Conservation (phyloP, 495 filamentous ascomycete genomes). For the Daldinia grandis region DNA sequence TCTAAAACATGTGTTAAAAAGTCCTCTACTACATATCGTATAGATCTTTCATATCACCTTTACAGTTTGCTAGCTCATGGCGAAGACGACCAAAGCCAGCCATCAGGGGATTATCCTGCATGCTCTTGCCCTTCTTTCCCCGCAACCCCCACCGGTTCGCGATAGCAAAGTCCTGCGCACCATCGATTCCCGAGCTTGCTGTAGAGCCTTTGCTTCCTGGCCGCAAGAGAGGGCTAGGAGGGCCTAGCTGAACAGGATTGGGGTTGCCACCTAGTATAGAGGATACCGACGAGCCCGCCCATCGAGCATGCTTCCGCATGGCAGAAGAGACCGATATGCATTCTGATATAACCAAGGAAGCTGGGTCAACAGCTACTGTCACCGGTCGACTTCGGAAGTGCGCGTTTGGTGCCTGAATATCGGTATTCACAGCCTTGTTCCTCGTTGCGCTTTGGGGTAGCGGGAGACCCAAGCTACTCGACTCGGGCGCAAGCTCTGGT, state of each 20-base stretch:
- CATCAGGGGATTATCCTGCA: slow-evolving; percentile 98
- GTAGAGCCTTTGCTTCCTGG: slow-evolving; percentile 47
- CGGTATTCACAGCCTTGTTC: slow-evolving; percentile 23
- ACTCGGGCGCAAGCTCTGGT: slow-evolving; percentile 39
- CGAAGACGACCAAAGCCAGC: slow-evolving; percentile 90
- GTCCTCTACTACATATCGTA: neutral
- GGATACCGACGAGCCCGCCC: slow-evolving; percentile 95
- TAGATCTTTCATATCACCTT: slow-evolving; percentile 60
- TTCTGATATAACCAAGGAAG: slow-evolving; percentile 96
- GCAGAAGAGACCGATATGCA: slow-evolving; percentile 98
- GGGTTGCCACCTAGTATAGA: slow-evolving; percentile 88
- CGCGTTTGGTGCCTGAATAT: slow-evolving; percentile 43
- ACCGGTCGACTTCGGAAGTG: slow-evolving; percentile 61
- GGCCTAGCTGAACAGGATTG: slow-evolving; percentile 59
- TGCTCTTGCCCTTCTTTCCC: slow-evolving; percentile 97
- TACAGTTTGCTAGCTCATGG: slow-evolving; percentile 88
- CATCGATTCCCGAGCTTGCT: slow-evolving; percentile 39
- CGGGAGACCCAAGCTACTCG: slow-evolving; percentile 19
- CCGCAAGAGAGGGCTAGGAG: slow-evolving; percentile 49
- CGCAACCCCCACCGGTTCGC: slow-evolving; percentile 83
- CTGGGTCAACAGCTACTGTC: slow-evolving; percentile 89
- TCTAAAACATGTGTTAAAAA: slow-evolving; percentile 58
- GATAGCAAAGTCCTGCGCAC: slow-evolving; percentile 53
- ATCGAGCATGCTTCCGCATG: slow-evolving; percentile 97
- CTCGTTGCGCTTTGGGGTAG: slow-evolving; percentile 25